These are phyloP conservation scores for Neostapfia colusana DNA, from an alignment of 176 grass and related monocot species.

Conservation along the genomic window DNA sequence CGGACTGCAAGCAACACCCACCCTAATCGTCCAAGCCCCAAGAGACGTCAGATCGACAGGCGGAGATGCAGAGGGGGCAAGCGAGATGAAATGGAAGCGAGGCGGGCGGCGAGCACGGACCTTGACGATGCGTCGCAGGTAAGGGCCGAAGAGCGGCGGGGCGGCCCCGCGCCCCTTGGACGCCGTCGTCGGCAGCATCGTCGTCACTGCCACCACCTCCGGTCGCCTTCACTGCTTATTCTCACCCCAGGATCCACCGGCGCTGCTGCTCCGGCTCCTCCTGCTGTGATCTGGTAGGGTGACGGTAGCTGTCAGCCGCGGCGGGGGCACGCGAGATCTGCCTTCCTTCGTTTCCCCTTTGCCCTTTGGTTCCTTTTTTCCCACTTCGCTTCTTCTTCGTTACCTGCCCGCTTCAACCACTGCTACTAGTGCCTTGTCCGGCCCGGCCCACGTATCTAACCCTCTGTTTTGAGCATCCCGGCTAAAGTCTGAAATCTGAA, in stretches of 20 bases:
- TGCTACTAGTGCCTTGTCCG: not conserved
- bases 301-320: conserved; percentile 18
- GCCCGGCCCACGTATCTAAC: not conserved
- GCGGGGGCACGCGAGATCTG: conserved; percentile 45
- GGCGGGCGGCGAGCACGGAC: conserved; percentile 1
- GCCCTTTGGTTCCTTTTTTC: not conserved
- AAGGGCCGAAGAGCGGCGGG: conserved; percentile 70
- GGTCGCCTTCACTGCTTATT: not conserved
- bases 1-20: not conserved
- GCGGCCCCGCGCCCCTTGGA: conserved; percentile 69
- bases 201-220: not conserved
- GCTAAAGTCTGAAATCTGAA: not conserved
- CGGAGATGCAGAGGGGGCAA: not conserved
- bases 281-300: conserved; percentile 21
- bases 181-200: conserved; percentile 86
- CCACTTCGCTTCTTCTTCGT: too few relatives aligned
- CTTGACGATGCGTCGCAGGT: conserved; percentile 96
- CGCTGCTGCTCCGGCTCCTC: conserved; percentile 22
- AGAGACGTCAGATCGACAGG: conserved; percentile 5
- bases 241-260: conserved; percentile 30
- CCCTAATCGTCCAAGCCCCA: not conserved
- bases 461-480: not conserved
- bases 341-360: not conserved
- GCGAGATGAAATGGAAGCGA: not conserved
- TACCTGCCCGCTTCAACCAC: not conserved